Conservation (phyloP, 805 yeast species). For the Yarrowia sp. region DNA sequence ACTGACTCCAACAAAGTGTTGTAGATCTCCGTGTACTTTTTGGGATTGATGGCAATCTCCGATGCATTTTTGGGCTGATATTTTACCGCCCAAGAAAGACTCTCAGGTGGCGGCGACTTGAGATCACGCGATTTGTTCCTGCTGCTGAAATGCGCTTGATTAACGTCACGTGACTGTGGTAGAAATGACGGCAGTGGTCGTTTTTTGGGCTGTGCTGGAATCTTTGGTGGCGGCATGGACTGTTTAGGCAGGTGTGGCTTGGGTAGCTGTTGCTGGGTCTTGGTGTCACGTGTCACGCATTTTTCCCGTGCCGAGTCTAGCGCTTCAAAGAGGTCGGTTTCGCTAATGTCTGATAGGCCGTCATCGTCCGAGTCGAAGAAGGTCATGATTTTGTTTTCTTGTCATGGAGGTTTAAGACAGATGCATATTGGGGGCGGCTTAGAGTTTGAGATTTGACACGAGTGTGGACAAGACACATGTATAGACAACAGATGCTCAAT, state of each 20-base stretch:
- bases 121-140: background rate
- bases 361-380: slow-evolving; percentile 16
- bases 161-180: background rate
- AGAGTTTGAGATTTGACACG: background rate
- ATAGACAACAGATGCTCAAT: background rate
- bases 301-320: background rate
- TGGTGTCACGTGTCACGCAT: background rate
- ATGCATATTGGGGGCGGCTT: background rate
- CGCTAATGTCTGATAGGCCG: slow-evolving; percentile 6
- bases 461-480: background rate
- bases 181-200: background rate
- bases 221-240: background rate
- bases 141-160: background rate
- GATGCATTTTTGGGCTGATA: background rate
- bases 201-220: background rate
- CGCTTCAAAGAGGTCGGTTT: slow-evolving; percentile 2
- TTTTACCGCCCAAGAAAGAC: background rate
- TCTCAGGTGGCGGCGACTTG: background rate
- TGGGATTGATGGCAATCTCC: slow-evolving; percentile 7
- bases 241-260: background rate
- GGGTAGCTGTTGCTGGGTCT: background rate
- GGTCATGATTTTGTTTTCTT: background rate
- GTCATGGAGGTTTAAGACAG: background rate
- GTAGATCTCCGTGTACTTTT: background rate
- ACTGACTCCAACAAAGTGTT: background rate